Evolutionary conservation across 1,284 basidiomycete species (phyloP).

Genomic region (Tilletia indica): DNA sequence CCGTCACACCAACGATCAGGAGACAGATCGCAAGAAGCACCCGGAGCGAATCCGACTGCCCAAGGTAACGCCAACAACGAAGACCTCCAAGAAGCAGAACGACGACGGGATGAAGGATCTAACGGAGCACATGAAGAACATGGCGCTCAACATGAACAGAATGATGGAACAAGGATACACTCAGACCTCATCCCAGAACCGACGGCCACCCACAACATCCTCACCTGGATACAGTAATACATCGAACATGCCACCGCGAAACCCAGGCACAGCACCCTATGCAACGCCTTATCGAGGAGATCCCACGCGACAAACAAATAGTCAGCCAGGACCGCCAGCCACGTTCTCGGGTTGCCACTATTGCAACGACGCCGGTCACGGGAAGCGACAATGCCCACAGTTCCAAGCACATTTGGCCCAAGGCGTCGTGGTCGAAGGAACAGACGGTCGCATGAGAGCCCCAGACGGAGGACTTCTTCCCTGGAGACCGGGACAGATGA

Average conservation of each 20-base stretch:
- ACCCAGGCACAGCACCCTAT: background rate
- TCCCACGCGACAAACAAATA: background rate
- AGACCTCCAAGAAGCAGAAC: too few relatives aligned
- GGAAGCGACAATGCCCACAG: background rate
- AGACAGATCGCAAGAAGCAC: too few relatives aligned
- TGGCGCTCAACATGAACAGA: too few relatives aligned
- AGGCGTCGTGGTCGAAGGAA: background rate
- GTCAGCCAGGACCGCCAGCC: background rate
- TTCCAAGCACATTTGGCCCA: background rate
- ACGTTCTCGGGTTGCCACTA: background rate
- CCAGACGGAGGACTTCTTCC: background rate
- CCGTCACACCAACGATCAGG: background rate
- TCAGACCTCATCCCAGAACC: too few relatives aligned
- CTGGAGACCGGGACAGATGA: background rate
- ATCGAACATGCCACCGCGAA: too few relatives aligned
- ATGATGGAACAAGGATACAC: too few relatives aligned
- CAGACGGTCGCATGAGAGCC: background rate
- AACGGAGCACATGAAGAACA: too few relatives aligned
- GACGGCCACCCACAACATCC: too few relatives aligned
- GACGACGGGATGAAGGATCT: too few relatives aligned
- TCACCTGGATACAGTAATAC: too few relatives aligned
- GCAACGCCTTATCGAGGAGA: constrained; percentile 4
- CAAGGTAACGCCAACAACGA: too few relatives aligned
- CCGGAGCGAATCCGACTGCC: too few relatives aligned
- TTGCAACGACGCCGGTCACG: background rate